Percentiles rank a stretch among this genome's conserved stretches.
These are phyloP conservation scores for Omphalotus guepiniiformis DNA, from an alignment of 768 basidiomycete species.

Conservation along the genomic window DNA sequence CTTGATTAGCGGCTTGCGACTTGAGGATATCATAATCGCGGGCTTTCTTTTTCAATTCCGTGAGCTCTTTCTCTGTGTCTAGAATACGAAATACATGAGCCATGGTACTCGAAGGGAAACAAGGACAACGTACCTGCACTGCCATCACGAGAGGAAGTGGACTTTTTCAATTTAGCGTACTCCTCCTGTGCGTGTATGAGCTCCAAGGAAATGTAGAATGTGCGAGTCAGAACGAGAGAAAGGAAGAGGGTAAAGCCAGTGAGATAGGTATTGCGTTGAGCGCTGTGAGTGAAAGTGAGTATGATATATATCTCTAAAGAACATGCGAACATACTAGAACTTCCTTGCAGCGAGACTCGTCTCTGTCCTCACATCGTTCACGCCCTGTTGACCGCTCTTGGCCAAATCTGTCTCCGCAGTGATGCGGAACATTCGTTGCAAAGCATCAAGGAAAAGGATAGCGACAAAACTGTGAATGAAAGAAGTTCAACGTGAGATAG, in stretches of 20 bases:
- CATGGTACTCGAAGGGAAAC: not conserved
- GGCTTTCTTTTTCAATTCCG: conserved; percentile 1
- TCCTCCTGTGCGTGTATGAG: conserved; percentile 88
- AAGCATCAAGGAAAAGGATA: conserved; percentile 85
- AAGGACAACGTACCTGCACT: not conserved
- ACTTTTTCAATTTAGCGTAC: conserved; percentile 68
- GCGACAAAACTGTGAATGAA: conserved; percentile 59
- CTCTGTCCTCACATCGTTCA: conserved; percentile 70
- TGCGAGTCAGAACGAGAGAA: conserved; percentile 88
- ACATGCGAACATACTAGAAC: conserved; percentile 67
- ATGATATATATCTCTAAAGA: not conserved
- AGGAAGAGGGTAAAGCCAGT: conserved; percentile 95
- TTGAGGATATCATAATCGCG: conserved; percentile 41
- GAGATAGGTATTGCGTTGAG: conserved; percentile 89
- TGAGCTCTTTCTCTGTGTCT: not conserved
- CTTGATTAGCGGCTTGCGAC: conserved; percentile 55
- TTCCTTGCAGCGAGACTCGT: conserved; percentile 89
- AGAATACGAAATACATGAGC: not conserved
- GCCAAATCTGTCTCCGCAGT: conserved; percentile 67
- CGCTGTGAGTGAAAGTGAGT: conserved; percentile 35
- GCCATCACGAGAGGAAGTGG: not conserved
- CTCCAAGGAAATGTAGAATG: conserved; percentile 89
- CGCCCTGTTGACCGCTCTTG: conserved; percentile 44
- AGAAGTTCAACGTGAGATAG: not conserved
- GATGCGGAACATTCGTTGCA: conserved; percentile 88